phyloP scores from a whole-genome alignment of 306 rosid species.

The Glycine soja region DNA sequence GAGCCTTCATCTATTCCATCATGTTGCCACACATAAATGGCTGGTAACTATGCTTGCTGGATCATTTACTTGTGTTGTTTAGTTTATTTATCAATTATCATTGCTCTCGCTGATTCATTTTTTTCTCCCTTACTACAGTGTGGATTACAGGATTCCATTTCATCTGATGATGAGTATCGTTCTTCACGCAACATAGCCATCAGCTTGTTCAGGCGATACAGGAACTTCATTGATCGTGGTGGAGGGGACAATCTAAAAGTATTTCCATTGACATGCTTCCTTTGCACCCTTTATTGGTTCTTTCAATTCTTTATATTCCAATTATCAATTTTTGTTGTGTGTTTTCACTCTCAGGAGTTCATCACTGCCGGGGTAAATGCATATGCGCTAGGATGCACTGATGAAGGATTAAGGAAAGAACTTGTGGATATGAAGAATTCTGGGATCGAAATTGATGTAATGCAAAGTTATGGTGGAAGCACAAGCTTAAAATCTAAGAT shows the following conservation, averaged over 20 bases:
- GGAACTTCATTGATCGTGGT: constrained; percentile 87
- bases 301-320: constrained; percentile 21
- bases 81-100: neutral
- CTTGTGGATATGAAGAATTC: constrained; percentile 79
- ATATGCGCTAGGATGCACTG: constrained; percentile 95
- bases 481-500: constrained; percentile 90
- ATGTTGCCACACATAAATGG: constrained; percentile 67
- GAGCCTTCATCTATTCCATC: constrained; percentile 60
- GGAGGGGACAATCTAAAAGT: constrained; percentile 95
- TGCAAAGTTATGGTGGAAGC: constrained; percentile 81
- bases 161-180: constrained; percentile 85
- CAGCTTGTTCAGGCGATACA: constrained; percentile 81
- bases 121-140: constrained; percentile 46
- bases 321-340: constrained; percentile 32
- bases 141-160: constrained; percentile 65
- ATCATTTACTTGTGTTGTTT: neutral
- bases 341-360: constrained; percentile 70
- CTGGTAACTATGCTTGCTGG: constrained; percentile 62
- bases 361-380: constrained; percentile 97
- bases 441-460: constrained; percentile 79
- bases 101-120: neutral
- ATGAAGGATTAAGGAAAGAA: constrained; percentile 91
- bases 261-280: constrained; percentile 45
- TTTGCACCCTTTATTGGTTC: constrained; percentile 17
- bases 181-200: constrained; percentile 98